Evolutionary conservation across 371 early-diverging fungal species (phyloP), one percentile per base, ranked within the genome.

Genomic region (Mortierella sp.): DNA sequence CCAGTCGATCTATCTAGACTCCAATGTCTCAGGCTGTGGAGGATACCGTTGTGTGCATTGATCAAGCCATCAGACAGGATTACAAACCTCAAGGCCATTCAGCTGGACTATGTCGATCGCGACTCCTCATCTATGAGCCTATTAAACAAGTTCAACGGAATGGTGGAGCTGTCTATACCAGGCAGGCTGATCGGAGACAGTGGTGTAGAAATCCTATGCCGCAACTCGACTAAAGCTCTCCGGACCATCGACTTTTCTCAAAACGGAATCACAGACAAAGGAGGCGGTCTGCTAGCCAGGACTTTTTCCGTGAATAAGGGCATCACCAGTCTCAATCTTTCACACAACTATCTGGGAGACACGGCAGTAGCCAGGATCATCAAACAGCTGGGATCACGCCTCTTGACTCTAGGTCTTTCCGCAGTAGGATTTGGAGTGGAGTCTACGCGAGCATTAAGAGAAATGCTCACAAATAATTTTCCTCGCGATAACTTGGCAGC

Each of bases 111-210:
- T 23, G 65, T 74, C 1, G 74, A 68, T n/a, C 50, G 4, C 50
- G 50, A 50, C 1, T 37, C 68, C 0, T 61, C 53, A 47, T 26
- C 69, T 14, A 45, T 65, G 21, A 64, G 44, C 19, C 21, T 74
- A 7, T 28, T 68, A 57, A 68, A 65, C 26, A 64, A 18, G 19
- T 68, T 64, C 26, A 50, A 29, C 1, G 7, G 37, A 4, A 45
- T 74, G 16, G 19, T 62, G 2, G 68, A 64, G 62, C 52, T 74
- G 29, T 46, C 51, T 0, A 18, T 74, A 1, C 74, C 74, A 15
- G 69, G 66, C 6, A 74, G 68, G 64, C 56, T 57, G 19, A 68
- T 74, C 23, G 60, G 68, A 15, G 74, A 74, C 28, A 65, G 64
- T 7, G 74, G 74, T 21, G 45, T 74, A 5, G 52, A 23, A 2